A percentile compares a stretch with the other conserved stretches of the same genome.
phyloP scores from a whole-genome alignment of 495 filamentous ascomycete genomes.

The Neurospora terricola region DNA sequence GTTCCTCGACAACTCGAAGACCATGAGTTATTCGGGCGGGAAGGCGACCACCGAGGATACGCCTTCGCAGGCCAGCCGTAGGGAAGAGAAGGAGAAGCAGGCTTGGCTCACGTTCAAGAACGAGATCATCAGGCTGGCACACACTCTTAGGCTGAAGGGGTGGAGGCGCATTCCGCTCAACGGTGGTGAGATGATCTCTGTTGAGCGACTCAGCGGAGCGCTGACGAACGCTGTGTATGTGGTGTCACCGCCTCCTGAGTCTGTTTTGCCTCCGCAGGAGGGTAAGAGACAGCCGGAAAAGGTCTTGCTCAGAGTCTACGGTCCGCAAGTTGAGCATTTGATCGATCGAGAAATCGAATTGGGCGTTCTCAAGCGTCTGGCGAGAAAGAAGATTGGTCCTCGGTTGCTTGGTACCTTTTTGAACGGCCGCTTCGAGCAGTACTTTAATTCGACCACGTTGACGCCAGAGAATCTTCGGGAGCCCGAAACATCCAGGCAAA shows the following conservation, averaged over 20 bases:
- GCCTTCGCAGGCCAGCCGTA: constrained; percentile 28
- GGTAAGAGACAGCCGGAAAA: constrained; percentile 45
- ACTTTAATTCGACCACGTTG: constrained; percentile 70
- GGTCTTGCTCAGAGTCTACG: constrained; percentile 85
- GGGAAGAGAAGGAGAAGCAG: constrained; percentile 54
- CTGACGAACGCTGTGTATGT: constrained; percentile 96
- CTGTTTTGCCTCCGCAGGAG: constrained; percentile 22
- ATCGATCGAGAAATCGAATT: constrained; percentile 91
- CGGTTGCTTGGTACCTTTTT: constrained; percentile 85
- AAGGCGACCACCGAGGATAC: constrained; percentile 39
- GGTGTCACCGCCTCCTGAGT: constrained; percentile 65
- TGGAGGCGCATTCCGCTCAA: constrained; percentile 75
- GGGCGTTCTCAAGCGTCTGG: constrained; percentile 73
- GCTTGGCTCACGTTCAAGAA: constrained; percentile 75
- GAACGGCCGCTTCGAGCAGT: constrained; percentile 97
- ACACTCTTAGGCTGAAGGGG: constrained; percentile 80
- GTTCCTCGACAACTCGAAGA: constrained; percentile 79
- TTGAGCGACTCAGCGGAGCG: constrained; percentile 83
- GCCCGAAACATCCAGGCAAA: constrained; percentile 77
- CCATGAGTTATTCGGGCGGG: constrained; percentile 62
- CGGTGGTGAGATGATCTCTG: constrained; percentile 55
- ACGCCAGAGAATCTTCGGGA: constrained; percentile 67
- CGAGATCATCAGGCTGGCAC: constrained; percentile 79
- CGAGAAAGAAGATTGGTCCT: constrained; percentile 86
- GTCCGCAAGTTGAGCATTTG: constrained; percentile 88